Conservation (phyloP, 2,329 filamentous ascomycete genomes). For the Fusarium sp. region DNA sequence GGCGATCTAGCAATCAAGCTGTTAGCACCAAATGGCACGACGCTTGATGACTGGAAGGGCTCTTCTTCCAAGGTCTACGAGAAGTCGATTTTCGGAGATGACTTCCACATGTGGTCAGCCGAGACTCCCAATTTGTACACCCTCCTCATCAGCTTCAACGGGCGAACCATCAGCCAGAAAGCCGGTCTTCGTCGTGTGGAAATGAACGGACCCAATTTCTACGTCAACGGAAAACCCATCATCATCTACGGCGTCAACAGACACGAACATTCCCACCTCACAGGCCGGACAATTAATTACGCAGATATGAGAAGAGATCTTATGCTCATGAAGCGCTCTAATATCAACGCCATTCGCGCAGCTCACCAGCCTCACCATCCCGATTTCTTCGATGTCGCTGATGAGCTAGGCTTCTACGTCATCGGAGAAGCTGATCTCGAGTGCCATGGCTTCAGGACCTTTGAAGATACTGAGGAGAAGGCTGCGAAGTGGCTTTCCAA, state of each 20-base stretch:
- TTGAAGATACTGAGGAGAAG: conserved; percentile 14
- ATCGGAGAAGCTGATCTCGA: conserved; percentile 69
- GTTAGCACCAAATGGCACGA: conserved; percentile 50
- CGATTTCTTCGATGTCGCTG: conserved; percentile 69
- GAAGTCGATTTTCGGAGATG: conserved; percentile 56
- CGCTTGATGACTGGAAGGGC: conserved; percentile 45
- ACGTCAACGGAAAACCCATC: conserved; percentile 73
- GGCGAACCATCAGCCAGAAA: conserved; percentile 60
- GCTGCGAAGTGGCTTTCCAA: conserved; percentile 59
- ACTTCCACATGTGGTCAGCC: conserved; percentile 75
- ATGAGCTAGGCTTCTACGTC: conserved; percentile 73
- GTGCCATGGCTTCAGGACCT: conserved; percentile 61
- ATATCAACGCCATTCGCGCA: conserved; percentile 77
- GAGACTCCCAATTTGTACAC: conserved; percentile 74
- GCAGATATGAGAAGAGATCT: conserved; percentile 72
- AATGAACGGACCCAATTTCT: conserved; percentile 70
- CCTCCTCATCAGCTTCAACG: conserved; percentile 53
- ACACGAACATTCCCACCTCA: conserved; percentile 75
- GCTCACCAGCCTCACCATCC: conserved; percentile 75
- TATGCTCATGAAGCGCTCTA: conserved; percentile 74
- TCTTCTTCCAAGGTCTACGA: conserved; percentile 52
- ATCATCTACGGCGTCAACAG: conserved; percentile 76
- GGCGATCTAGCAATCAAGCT: conserved; percentile 55
- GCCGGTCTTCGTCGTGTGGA: conserved; percentile 74
- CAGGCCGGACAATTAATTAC: conserved; percentile 71